Conservation (phyloP, 2,329 filamentous ascomycete species). For the Dactylonectria macrodidyma region DNA sequence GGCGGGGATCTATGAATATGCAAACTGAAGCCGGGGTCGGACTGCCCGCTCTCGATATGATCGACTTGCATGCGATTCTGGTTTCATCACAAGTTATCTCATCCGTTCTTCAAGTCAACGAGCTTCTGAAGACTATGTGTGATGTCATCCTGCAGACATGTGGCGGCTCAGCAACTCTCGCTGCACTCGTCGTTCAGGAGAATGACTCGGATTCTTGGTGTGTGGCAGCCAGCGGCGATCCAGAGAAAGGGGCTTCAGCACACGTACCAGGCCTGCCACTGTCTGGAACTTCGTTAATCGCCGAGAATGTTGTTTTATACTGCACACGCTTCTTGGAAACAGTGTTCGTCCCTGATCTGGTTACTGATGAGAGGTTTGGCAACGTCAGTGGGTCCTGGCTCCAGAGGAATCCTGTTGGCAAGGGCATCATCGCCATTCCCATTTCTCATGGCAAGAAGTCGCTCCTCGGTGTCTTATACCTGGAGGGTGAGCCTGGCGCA, state of each 20-base stretch:
- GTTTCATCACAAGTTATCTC: slow-evolving; percentile 86
- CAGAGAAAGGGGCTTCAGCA: slow-evolving; percentile 76
- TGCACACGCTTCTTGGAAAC: slow-evolving; percentile 82
- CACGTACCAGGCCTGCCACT: slow-evolving; percentile 77
- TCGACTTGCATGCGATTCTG: slow-evolving; percentile 84
- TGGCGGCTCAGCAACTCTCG: slow-evolving; percentile 77
- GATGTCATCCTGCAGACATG: slow-evolving; percentile 86
- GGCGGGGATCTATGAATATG: slow-evolving; percentile 71
- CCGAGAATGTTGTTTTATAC: slow-evolving; percentile 83
- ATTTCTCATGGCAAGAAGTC: slow-evolving; percentile 81
- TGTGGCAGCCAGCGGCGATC: slow-evolving; percentile 81
- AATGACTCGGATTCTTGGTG: slow-evolving; percentile 76
- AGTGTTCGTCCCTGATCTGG: slow-evolving; percentile 81
- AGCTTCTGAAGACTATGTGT: slow-evolving; percentile 84
- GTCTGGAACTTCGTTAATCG: slow-evolving; percentile 77
- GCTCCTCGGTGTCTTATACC: slow-evolving; percentile 81
- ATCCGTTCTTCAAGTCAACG: slow-evolving; percentile 82
- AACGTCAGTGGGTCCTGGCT: slow-evolving; percentile 81
- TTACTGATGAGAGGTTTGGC: slow-evolving; percentile 83
- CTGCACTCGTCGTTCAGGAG: slow-evolving; percentile 82
- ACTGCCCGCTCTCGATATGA: slow-evolving; percentile 84
- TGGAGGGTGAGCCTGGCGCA: slow-evolving; percentile 81
- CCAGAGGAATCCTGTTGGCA: slow-evolving; percentile 77
- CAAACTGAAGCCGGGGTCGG: slow-evolving; percentile 72
- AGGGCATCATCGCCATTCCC: slow-evolving; percentile 84